Evolutionary conservation across 116 monocot genomes (phyloP).

Genomic region (Iris pallida): DNA sequence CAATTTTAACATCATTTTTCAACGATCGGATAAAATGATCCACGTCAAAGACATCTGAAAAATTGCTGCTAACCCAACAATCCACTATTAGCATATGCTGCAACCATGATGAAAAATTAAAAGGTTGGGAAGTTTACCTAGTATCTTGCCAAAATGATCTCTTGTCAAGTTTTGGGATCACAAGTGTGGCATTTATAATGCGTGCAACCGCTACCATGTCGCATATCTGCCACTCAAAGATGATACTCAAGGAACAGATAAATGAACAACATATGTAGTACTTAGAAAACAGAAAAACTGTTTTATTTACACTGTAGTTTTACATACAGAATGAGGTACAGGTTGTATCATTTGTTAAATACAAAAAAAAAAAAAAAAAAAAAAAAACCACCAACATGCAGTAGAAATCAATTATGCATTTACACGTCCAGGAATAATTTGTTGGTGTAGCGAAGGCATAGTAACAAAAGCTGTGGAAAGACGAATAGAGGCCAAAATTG

Average conservation of each 20-base stretch:
- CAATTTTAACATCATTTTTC: constrained; percentile 68
- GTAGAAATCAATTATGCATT: too few relatives aligned
- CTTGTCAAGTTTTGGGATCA: constrained; percentile 95
- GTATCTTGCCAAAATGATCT: constrained; percentile 96
- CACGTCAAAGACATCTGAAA: constrained; percentile 92
- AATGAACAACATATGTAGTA: too few relatives aligned
- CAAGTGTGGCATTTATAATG: constrained; percentile 87
- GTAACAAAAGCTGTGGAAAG: too few relatives aligned
- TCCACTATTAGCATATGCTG: constrained; percentile 1
- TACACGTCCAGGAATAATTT: too few relatives aligned
- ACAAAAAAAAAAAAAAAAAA: too few relatives aligned
- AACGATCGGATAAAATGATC: constrained; percentile 66
- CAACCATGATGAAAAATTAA: background rate
- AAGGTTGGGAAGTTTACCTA: constrained; percentile 35
- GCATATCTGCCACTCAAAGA: constrained; percentile 57
- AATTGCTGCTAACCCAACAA: constrained; percentile 46
- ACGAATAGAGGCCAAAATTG: too few relatives aligned
- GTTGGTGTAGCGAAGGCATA: too few relatives aligned
- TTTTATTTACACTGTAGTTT: too few relatives aligned
- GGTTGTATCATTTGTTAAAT: too few relatives aligned
- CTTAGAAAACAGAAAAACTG: too few relatives aligned
- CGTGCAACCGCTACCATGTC: constrained; percentile 99
- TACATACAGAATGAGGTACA: too few relatives aligned
- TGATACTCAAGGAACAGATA: background rate
- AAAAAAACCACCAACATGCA: too few relatives aligned